Evolutionary conservation across 75 land plant genomes (phyloP).

Genomic region (Selaginella tamariscina): DNA sequence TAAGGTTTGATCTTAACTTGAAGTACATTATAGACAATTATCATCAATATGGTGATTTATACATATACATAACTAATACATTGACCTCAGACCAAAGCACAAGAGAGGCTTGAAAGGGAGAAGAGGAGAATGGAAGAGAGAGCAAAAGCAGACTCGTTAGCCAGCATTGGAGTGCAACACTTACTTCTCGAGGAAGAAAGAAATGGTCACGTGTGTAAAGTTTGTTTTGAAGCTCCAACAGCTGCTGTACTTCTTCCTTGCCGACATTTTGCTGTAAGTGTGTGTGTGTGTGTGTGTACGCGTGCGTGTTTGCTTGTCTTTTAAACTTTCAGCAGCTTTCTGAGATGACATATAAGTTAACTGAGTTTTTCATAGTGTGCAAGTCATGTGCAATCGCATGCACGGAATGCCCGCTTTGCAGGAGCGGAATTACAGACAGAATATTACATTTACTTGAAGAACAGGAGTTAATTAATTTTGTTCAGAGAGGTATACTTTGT

Average conservation of each 20-base stretch:
- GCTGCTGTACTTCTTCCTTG: constrained; percentile 11
- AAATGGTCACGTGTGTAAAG: constrained; percentile 8
- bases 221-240: constrained; percentile 10
- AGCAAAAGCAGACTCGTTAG: neutral
- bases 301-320: neutral
- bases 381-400: constrained; percentile 80
- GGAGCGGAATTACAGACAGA: constrained; percentile 53
- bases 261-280: constrained; percentile 12
- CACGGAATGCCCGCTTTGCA: constrained; percentile 71
- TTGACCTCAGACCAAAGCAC: constrained; percentile 5
- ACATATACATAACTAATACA: no score
- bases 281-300: no score
- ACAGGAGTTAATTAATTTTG: no score
- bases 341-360: no score
- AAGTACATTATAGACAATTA: no score
- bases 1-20: no score
- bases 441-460: constrained; percentile 51
- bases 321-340: neutral
- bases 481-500: no score
- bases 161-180: neutral
- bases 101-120: constrained; percentile 6
- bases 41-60: no score
- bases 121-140: neutral
- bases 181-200: constrained; percentile 5
- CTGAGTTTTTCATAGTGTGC: constrained; percentile 56